These are phyloP conservation scores for Aspergillus floridensis DNA, from an alignment of 2,329 filamentous ascomycete genomes.

Conservation along the genomic window DNA sequence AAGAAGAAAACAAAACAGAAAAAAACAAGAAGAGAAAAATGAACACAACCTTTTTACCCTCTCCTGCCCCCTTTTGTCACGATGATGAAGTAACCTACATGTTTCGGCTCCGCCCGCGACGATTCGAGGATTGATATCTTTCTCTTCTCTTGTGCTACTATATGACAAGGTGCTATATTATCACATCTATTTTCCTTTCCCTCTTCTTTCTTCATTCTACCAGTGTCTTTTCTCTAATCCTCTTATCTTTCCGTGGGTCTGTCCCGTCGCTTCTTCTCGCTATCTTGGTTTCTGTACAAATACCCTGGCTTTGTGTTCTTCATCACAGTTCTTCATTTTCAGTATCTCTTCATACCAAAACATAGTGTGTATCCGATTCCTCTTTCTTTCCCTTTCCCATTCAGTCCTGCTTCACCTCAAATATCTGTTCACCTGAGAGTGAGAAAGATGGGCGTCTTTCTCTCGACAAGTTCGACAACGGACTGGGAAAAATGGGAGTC, in stretches of 20 bases:
- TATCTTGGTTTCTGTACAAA: conserved; percentile 16
- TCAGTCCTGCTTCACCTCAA: too few species aligned
- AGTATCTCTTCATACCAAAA: neutral
- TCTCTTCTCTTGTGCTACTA: neutral
- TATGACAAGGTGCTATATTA: neutral
- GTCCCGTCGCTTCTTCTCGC: neutral
- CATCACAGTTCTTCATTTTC: conserved; percentile 8
- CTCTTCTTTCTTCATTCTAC: conserved; percentile 2
- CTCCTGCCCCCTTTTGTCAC: neutral
- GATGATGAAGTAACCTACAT: neutral
- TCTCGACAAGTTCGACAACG: too few species aligned
- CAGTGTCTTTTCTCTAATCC: neutral
- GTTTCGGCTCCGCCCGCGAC: neutral
- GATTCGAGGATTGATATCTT: neutral
- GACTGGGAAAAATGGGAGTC: too few species aligned
- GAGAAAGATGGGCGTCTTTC: neutral
- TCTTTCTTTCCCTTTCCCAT: neutral
- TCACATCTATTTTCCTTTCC: neutral
- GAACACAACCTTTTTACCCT: neutral
- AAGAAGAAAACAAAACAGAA: neutral
- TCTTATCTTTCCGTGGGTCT: neutral
- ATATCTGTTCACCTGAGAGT: neutral
- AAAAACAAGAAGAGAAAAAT: neutral
- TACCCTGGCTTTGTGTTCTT: conserved; percentile 16
- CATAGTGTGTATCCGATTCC: neutral